Percentiles rank a stretch among this genome's conserved stretches.
Conservation (phyloP, 768 basidiomycete species). For the Hygrocybe punicea region DNA sequence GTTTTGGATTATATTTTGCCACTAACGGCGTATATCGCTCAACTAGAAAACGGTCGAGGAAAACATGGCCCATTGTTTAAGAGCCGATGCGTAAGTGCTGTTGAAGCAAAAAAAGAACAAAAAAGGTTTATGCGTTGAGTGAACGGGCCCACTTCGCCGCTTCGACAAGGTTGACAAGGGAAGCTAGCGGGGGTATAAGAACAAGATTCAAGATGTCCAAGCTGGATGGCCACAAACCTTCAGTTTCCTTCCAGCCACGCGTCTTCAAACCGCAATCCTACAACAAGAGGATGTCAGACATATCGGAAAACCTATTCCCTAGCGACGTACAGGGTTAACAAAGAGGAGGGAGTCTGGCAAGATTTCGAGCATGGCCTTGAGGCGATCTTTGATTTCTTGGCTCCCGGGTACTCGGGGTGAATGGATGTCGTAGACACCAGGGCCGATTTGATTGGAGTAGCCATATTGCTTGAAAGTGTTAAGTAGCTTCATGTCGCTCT, state of each 20-base stretch:
- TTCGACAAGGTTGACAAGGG: constrained; percentile 62
- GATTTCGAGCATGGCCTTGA: constrained; percentile 77
- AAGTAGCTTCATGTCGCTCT: constrained; percentile 97
- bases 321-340: constrained; percentile 64
- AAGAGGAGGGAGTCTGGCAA: constrained; percentile 80
- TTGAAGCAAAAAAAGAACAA: constrained; percentile 81
- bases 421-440: constrained; percentile 99
- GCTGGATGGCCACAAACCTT: no score
- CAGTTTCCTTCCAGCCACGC: constrained; percentile 97
- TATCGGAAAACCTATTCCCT: constrained; percentile 4
- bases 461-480: constrained; percentile 92
- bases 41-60: no score
- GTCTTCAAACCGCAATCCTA: constrained; percentile 98
- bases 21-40: no score
- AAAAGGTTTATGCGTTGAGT: constrained; percentile 63
- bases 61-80: no score
- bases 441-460: constrained; percentile 96
- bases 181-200: no score
- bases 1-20: no score
- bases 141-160: constrained; percentile 92
- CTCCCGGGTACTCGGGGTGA: constrained; percentile 94
- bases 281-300: no score
- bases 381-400: constrained; percentile 91
- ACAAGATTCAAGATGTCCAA: no score
- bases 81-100: constrained; percentile 77